Evolutionary conservation across 495 filamentous ascomycete species (phyloP).

Genomic region (Penicillium mononematosum): DNA sequence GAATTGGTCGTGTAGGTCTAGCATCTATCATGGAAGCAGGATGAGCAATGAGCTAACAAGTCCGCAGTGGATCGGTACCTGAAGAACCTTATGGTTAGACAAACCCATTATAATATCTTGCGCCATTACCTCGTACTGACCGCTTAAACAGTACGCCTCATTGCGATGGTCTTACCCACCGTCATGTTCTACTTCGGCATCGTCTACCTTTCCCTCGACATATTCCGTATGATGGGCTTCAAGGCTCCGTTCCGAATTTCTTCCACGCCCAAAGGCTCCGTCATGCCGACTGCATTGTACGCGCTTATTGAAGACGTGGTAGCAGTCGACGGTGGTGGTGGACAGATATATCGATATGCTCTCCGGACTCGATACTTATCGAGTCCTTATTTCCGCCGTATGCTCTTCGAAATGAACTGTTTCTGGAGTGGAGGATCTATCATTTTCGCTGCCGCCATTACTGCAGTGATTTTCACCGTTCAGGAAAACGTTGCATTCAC

Average conservation of each 20-base stretch:
- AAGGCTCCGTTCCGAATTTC: constrained; percentile 69
- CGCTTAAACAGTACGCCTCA: constrained; percentile 49
- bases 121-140: constrained; percentile 24
- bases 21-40: neutral
- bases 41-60: constrained; percentile 24
- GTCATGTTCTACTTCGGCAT: constrained; percentile 60
- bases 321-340: constrained; percentile 73
- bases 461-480: constrained; percentile 61
- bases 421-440: constrained; percentile 71
- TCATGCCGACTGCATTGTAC: constrained; percentile 68
- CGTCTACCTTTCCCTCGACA: constrained; percentile 52
- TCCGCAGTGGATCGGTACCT: constrained; percentile 41
- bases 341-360: constrained; percentile 62
- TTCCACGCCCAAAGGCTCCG: constrained; percentile 65
- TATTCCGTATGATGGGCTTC: constrained; percentile 41
- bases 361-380: constrained; percentile 67
- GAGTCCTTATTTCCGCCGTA: constrained; percentile 65
- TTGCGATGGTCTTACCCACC: constrained; percentile 59
- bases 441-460: constrained; percentile 55
- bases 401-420: constrained; percentile 70
- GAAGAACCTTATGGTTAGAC: constrained; percentile 38
- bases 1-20: constrained; percentile 54
- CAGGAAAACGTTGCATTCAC: constrained; percentile 67
- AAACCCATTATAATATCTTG: neutral
- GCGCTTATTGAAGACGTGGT: constrained; percentile 78